Conservation (phyloP, 2,329 filamentous ascomycete species). For the Aspergillus ibericus region DNA sequence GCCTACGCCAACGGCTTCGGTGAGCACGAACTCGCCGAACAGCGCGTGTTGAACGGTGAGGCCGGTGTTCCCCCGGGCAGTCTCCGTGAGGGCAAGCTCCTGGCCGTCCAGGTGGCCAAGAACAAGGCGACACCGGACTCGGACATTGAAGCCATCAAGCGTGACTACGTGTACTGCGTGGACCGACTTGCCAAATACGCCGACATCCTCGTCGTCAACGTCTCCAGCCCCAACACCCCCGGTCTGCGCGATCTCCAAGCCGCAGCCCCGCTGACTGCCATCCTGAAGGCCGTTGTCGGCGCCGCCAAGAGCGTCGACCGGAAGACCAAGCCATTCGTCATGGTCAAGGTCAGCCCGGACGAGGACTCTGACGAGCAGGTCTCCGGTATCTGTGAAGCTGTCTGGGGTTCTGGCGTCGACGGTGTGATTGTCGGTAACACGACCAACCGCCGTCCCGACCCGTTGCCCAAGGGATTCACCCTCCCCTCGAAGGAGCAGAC, state of each 20-base stretch:
- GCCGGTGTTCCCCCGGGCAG: slow-evolving; percentile 80
- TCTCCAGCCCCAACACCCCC: slow-evolving; percentile 94
- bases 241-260: slow-evolving; percentile 86
- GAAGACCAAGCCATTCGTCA: slow-evolving; percentile 74
- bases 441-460: slow-evolving; percentile 74
- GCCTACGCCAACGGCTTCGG: slow-evolving; percentile 70
- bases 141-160: slow-evolving; percentile 77
- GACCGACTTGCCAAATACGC: slow-evolving; percentile 80
- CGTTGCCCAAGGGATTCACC: slow-evolving; percentile 66
- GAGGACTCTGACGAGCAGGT: slow-evolving; percentile 85
- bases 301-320: slow-evolving; percentile 70
- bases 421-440: slow-evolving; percentile 98
- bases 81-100: slow-evolving; percentile 69
- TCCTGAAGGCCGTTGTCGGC: slow-evolving; percentile 78
- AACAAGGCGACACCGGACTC: slow-evolving; percentile 88
- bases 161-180: slow-evolving; percentile 86
- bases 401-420: slow-evolving; percentile 81
- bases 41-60: slow-evolving; percentile 72
- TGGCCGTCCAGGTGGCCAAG: slow-evolving; percentile 94
- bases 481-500: slow-evolving; percentile 67
- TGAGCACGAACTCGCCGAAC: slow-evolving; percentile 62
- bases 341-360: slow-evolving; percentile 98
- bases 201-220: slow-evolving; percentile 96
- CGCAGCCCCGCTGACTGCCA: slow-evolving; percentile 74
- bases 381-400: slow-evolving; percentile 81